Base-by-base conservation (phyloP, 331 rosid genomes). In the Saraca asoca region DNA sequence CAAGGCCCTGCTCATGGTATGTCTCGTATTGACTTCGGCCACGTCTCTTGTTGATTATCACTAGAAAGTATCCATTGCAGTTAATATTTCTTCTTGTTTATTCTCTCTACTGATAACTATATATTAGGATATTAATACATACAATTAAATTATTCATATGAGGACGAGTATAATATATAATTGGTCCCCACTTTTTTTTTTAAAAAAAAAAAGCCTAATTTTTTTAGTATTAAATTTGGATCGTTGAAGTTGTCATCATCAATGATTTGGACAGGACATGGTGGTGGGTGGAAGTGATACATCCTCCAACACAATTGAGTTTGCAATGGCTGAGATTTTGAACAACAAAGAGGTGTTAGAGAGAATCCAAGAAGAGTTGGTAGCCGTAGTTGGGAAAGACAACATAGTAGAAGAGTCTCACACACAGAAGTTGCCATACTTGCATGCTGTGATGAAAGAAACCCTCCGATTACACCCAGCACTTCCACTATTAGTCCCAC, bases 361-460 rank as follows among this genome's bases (percentile, higher is more conserved):
- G 63, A 82, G 68, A 53, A 79, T 58, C 20, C 91, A 80, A 43
- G 64, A 81, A 60, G 98, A 92, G 49, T 10, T 92, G 14, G 91
- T 74, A 1, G 63, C 0, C 2, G 81, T 85, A 0, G 82, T 89
- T 15, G 95, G 95, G 4, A 79, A 69, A 79, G 77, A 85, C 15
- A 78, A 66, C 39, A 53, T 73, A 0, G 95, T 92, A 1, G 96
- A 92, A 78, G 96, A 92, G 69, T 83, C 83, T 2, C 82, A 89
- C 62, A 82, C 83, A 50, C 77, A 63, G 5, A 78, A 78, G 24
- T 51, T 92, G 0, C 80, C 86, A 0, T 87, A 89, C 56, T 79
- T 93, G 6, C 70, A 70, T 38, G 98, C 91, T 3, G 85, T 87
- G 19, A 84, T 89, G 90, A 93, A 89, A 76, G 98, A 89, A 83